Percentiles rank a stretch among this genome's conserved stretches.
Evolutionary conservation across 192 early-diverging fungal genomes (phyloP).

Genomic region (Obelidium mucronatum): DNA sequence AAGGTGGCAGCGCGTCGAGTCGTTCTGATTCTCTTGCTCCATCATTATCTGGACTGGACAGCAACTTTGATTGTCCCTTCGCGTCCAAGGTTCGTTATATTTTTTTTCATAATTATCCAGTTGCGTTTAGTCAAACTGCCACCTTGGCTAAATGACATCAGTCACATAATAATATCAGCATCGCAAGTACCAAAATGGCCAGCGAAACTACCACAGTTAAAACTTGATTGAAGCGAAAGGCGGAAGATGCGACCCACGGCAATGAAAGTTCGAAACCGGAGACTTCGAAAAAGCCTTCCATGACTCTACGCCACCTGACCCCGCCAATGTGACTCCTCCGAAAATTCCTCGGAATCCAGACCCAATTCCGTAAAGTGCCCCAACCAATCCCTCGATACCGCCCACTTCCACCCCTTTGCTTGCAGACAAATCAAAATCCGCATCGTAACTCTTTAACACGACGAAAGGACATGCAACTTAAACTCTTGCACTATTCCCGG

Average conservation of each 20-base stretch:
- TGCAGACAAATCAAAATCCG: background rate
- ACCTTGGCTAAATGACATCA: too few species aligned
- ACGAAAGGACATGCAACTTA: background rate
- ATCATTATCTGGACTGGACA: background rate
- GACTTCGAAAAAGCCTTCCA: background rate
- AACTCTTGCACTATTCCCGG: too few species aligned
- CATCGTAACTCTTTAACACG: background rate
- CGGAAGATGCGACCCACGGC: background rate
- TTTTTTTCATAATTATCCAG: background rate
- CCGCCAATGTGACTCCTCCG: background rate
- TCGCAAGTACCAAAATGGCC: background rate
- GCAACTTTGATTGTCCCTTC: background rate
- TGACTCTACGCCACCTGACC: background rate
- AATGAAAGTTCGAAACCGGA: background rate
- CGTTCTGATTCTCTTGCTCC: too few species aligned
- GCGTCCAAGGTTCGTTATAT: background rate
- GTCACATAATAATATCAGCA: background rate
- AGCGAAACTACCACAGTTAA: background rate
- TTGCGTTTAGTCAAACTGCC: background rate
- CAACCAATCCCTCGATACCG: background rate
- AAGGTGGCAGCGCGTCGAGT: too few species aligned
- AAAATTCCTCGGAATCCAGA: background rate
- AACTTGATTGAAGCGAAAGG: background rate
- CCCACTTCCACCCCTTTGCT: background rate
- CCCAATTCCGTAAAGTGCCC: background rate